A percentile compares a stretch with the other conserved stretches of the same genome.
These are phyloP conservation scores for Ceratorhiza oryzae-sativae DNA, from an alignment of 1,284 basidiomycete genomes.

Conservation along the genomic window DNA sequence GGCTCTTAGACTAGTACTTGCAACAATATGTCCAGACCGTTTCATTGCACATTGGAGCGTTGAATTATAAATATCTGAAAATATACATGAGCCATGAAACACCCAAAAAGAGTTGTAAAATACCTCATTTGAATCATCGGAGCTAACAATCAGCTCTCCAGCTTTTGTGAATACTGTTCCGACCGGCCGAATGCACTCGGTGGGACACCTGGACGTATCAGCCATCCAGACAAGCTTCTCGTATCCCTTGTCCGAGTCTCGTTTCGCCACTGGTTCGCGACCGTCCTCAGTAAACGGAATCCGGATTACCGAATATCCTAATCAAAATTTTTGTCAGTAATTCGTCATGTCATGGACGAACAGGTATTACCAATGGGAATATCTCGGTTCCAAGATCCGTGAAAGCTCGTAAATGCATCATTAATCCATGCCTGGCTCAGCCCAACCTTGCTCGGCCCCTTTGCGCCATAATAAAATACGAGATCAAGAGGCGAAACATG, in stretches of 20 bases:
- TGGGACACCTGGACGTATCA: conserved; percentile 5
- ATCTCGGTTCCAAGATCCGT: conserved; percentile 37
- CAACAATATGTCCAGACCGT: no score
- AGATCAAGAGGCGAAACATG: conserved; percentile 34
- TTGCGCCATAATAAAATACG: conserved; percentile 19
- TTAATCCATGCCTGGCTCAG: conserved; percentile 8
- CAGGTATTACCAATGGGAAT: conserved; percentile 31
- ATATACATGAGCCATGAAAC: no score
- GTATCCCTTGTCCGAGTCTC: conserved; percentile 11
- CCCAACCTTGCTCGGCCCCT: not conserved
- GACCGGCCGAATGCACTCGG: conserved; percentile 25
- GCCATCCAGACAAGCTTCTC: conserved; percentile 1
- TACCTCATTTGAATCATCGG: conserved; percentile 32
- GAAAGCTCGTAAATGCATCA: conserved; percentile 36
- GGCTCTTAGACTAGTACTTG: no score
- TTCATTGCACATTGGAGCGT: no score
- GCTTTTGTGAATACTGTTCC: not conserved
- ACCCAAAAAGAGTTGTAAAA: not conserved
- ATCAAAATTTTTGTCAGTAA: not conserved
- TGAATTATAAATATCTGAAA: no score
- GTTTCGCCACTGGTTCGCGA: not conserved
- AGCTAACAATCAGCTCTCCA: conserved; percentile 18
- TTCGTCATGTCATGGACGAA: not conserved
- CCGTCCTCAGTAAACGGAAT: conserved; percentile 6
- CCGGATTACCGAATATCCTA: conserved; percentile 2